Evolutionary conservation across 805 yeast genomes (phyloP).

Genomic region (Candida parachauliodes): DNA sequence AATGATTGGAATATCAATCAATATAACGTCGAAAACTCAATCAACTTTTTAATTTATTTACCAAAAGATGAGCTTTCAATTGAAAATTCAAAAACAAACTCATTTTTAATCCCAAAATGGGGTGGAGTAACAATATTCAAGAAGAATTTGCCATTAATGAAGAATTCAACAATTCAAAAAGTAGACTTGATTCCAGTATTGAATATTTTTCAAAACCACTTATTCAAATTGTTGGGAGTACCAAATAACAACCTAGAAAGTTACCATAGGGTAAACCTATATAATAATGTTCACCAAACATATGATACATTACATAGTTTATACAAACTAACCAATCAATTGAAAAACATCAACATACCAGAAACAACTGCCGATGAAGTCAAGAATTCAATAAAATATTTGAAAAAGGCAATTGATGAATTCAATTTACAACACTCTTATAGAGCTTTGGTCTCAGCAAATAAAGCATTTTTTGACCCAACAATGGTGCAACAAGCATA

Average conservation of each 20-base stretch:
- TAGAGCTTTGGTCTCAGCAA: conserved; percentile 57
- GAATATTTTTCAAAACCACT: conserved; percentile 70
- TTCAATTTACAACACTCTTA: conserved; percentile 42
- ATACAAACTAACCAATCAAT: conserved; percentile 59
- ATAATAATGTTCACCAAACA: conserved; percentile 58
- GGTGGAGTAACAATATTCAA: conserved; percentile 68
- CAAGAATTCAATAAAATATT: conserved; percentile 40
- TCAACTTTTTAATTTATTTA: conserved; percentile 68
- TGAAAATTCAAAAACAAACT: conserved; percentile 46
- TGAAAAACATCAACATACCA: conserved; percentile 83
- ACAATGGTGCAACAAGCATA: conserved; percentile 94
- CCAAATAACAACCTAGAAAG: conserved; percentile 64
- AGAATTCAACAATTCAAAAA: conserved; percentile 27
- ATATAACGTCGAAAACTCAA: conserved; percentile 57
- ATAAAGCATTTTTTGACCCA: conserved; percentile 84
- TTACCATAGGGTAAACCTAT: conserved; percentile 55
- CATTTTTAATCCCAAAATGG: conserved; percentile 84
- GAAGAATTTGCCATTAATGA: conserved; percentile 19
- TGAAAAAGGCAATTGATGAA: conserved; percentile 33
- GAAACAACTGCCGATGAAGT: conserved; percentile 61
- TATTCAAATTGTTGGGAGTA: conserved; percentile 70
- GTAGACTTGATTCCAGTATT: conserved; percentile 53
- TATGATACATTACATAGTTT: conserved; percentile 72
- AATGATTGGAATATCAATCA: conserved; percentile 77
- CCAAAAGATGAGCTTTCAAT: conserved; percentile 50